phyloP scores from a whole-genome alignment of 306 rosid species.

The Vachellia pachyceras region DNA sequence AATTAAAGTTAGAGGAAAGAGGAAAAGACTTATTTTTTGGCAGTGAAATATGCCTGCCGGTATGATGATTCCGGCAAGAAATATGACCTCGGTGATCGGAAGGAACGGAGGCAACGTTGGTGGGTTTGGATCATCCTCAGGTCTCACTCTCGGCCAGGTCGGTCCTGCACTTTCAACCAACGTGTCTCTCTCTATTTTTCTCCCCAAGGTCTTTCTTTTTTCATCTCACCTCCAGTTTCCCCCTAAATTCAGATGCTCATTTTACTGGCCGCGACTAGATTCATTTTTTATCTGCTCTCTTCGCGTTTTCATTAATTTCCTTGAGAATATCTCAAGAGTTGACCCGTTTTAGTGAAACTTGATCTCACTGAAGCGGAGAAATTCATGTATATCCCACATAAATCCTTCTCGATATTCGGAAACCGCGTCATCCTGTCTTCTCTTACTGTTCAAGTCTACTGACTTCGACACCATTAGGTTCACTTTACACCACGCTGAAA shows the following conservation, averaged over 20 bases:
- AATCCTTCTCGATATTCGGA: conserved; percentile 60
- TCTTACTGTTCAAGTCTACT: conserved; percentile 29
- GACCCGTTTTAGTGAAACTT: conserved; percentile 27
- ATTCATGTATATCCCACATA: not conserved
- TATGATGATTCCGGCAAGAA: conserved; percentile 69
- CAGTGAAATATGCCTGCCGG: conserved; percentile 65
- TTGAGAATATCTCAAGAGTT: not conserved
- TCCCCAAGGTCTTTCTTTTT: too few relatives aligned
- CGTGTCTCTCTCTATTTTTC: not conserved
- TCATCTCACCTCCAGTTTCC: not conserved
- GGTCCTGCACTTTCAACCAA: conserved; percentile 27
- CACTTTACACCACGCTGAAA: conserved; percentile 32
- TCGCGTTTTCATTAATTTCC: too few relatives aligned
- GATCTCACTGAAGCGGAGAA: conserved; percentile 9
- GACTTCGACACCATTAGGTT: conserved; percentile 1
- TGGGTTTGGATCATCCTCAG: conserved; percentile 74
- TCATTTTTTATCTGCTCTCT: too few relatives aligned
- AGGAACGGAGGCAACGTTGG: conserved; percentile 60
- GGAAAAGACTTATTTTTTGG: conserved; percentile 16
- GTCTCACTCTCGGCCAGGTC: conserved; percentile 82
- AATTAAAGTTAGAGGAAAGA: not conserved
- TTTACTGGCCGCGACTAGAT: not conserved
- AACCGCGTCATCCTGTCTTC: conserved; percentile 51
- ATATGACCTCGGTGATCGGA: conserved; percentile 76
- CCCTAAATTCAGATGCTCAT: not conserved